Conservation (phyloP, 345 rosid genomes). For the Viola odorata region DNA sequence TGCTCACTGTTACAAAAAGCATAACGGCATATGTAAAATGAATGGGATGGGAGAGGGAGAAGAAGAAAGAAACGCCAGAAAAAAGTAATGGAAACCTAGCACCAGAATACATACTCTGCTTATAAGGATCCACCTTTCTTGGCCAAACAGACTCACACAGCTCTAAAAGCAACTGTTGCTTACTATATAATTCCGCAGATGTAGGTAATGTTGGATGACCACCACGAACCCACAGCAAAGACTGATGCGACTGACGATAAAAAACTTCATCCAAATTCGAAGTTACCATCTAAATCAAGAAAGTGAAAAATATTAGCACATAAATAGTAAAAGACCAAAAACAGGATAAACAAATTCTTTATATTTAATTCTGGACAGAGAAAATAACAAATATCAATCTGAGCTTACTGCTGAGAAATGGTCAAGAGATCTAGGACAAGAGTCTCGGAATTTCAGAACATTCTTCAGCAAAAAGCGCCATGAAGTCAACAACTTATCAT, state of each 20-base stretch:
- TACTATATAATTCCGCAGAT: constrained; percentile 43
- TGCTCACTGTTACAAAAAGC: constrained; percentile 32
- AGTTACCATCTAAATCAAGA: constrained; percentile 39
- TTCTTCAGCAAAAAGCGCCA: constrained; percentile 63
- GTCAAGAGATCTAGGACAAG: constrained; percentile 45
- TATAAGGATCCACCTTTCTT: constrained; percentile 22
- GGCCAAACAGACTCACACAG: constrained; percentile 68
- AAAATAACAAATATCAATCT: background rate
- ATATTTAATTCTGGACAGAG: background rate
- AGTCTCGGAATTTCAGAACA: constrained; percentile 42
- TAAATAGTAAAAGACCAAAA: constrained; percentile 1
- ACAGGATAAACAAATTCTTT: constrained; percentile 4
- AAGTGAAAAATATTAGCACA: constrained; percentile 18
- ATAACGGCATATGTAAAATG: constrained; percentile 14
- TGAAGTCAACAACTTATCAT: constrained; percentile 43
- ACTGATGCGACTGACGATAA: constrained; percentile 42
- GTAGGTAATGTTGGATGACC: constrained; percentile 82
- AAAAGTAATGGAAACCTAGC: background rate
- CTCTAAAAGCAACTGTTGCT: constrained; percentile 48
- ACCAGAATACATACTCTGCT: constrained; percentile 41
- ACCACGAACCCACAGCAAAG: constrained; percentile 82
- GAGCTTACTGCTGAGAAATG: constrained; percentile 48
- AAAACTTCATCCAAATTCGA: constrained; percentile 38
- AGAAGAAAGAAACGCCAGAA: background rate
- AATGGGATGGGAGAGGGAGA: constrained; percentile 4